These are phyloP conservation scores for Neoboletus magnificus DNA, from an alignment of 768 basidiomycete species.

Conservation along the genomic window DNA sequence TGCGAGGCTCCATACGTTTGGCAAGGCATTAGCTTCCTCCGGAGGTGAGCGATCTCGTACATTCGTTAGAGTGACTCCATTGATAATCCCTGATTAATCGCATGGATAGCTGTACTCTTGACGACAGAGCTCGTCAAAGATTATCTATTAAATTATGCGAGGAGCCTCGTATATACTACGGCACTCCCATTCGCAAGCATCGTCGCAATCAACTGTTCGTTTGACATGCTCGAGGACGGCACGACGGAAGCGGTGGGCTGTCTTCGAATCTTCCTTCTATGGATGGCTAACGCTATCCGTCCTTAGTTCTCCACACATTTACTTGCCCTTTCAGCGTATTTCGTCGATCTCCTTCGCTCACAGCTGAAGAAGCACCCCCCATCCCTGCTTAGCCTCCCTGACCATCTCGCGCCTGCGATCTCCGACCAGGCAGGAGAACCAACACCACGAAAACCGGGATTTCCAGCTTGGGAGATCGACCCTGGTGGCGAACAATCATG, in stretches of 20 bases:
- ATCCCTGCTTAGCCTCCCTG: constrained; percentile 26
- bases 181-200: constrained; percentile 75
- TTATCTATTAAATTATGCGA: constrained; percentile 89
- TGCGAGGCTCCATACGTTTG: constrained; percentile 86
- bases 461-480: constrained; percentile 8
- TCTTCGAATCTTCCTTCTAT: background rate
- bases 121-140: constrained; percentile 68
- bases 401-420: constrained; percentile 9
- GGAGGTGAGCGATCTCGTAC: constrained; percentile 59
- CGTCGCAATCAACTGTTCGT: constrained; percentile 70
- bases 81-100: background rate
- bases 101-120: constrained; percentile 64
- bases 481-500: background rate
- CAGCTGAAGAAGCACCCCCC: constrained; percentile 30
- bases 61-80: background rate
- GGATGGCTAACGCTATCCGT: constrained; percentile 27
- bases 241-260: constrained; percentile 49
- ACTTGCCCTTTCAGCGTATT: constrained; percentile 24
- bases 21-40: constrained; percentile 81
- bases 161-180: constrained; percentile 90
- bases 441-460: background rate
- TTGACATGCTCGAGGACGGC: constrained; percentile 73
- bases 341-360: constrained; percentile 32
- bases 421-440: background rate
- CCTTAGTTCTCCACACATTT: constrained; percentile 28